These are phyloP conservation scores for Phytopythium delawarense DNA, from an alignment of 352 stramenopile genomes.

Conservation along the genomic window DNA sequence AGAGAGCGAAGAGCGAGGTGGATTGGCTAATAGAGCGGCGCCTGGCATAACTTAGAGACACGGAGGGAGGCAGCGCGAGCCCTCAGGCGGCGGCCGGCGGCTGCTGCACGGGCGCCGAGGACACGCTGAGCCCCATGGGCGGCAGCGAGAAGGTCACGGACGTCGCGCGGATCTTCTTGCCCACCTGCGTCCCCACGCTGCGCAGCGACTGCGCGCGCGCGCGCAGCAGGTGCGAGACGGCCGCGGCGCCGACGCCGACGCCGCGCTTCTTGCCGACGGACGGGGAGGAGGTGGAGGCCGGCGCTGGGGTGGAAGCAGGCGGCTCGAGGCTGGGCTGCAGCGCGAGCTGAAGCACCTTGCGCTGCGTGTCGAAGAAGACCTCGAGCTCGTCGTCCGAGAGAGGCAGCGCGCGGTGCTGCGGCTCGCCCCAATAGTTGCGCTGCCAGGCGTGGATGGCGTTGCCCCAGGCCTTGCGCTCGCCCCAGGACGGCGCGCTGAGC, in stretches of 20 bases:
- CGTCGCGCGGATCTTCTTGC: constrained; percentile 62
- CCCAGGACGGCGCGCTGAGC: constrained; percentile 66
- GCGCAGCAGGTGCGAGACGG: constrained; percentile 48
- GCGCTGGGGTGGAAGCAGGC: too few relatives aligned
- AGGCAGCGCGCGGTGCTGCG: constrained; percentile 45
- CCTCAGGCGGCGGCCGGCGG: constrained; percentile 11
- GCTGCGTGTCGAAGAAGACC: constrained; percentile 71
- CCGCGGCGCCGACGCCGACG: constrained; percentile 11
- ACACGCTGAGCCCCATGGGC: constrained; percentile 59
- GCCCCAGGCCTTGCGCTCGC: constrained; percentile 80
- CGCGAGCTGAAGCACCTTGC: constrained; percentile 43
- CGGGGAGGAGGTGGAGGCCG: background rate
- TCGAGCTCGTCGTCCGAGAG: constrained; percentile 59
- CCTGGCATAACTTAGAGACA: constrained; percentile 7
- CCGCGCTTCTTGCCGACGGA: constrained; percentile 7
- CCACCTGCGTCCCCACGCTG: constrained; percentile 50
- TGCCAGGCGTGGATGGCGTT: constrained; percentile 87
- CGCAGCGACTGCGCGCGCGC: constrained; percentile 52
- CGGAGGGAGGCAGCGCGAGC: background rate
- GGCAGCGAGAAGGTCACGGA: constrained; percentile 71
- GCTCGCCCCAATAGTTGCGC: constrained; percentile 83
- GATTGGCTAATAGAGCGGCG: background rate
- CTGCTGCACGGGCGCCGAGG: constrained; percentile 51
- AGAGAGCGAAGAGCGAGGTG: background rate
- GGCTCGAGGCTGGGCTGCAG: constrained; percentile 25